Evolutionary conservation across 306 rosid genomes (phyloP).

Genomic region (Prunus campanulata): DNA sequence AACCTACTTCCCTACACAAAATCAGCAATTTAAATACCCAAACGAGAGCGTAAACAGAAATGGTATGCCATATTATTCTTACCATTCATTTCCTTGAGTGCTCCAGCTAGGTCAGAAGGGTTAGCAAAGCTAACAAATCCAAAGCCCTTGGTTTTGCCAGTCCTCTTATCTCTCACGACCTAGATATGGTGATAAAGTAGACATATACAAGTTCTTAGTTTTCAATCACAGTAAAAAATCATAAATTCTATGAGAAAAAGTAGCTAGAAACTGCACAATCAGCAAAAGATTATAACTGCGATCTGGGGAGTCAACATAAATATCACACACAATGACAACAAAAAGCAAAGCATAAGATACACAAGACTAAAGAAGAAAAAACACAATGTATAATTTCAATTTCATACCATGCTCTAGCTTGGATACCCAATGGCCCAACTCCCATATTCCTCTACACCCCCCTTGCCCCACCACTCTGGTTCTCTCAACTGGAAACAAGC

Average conservation of each 20-base stretch:
- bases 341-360: not conserved
- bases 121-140: constrained; percentile 96
- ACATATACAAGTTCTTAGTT: constrained; percentile 3
- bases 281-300: not conserved
- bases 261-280: not conserved
- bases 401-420: not conserved
- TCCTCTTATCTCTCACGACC: constrained; percentile 98
- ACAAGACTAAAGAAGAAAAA: not conserved
- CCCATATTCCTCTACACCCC: not conserved
- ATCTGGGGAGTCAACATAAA: not conserved
- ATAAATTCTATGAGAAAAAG: not conserved
- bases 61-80: not conserved
- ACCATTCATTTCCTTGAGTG: constrained; percentile 98
- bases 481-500: not conserved
- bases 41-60: no score
- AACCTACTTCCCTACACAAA: not conserved
- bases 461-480: not conserved
- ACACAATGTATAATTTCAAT: not conserved
- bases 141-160: constrained; percentile 96
- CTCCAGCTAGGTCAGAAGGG: constrained; percentile 80
- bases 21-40: not conserved
- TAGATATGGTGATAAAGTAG: constrained; percentile 23
- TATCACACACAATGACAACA: not conserved
- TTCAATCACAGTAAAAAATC: not conserved
- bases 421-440: not conserved